Base-by-base conservation (phyloP, 1,139 yeast species). In the Magnusiomyces fungicola region DNA sequence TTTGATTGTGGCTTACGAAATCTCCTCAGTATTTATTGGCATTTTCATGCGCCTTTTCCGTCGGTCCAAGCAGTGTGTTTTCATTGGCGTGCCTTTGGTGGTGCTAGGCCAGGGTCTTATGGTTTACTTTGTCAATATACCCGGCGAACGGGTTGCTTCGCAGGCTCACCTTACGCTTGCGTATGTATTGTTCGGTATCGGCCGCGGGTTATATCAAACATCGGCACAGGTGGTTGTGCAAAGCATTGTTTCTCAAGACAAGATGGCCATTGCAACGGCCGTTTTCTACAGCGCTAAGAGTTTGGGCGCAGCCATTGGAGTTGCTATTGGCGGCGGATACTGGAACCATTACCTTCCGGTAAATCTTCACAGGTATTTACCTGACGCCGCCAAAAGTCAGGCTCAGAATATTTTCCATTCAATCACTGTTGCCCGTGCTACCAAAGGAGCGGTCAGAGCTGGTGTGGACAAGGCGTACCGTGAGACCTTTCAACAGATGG, bases 291-390 rank as follows among this genome's bases (percentile, higher is more conserved):
- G 59, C 21, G 55, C 58, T 37, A 50, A 56, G 42, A 52, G 53
- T n/a, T 42, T 57, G 34, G 70, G 70, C 39, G 65, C 61, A 22
- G 61, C 69, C 24, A 55, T 66, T 30, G 69, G 69, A 18, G 40
- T 50, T 39, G 57, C 68, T 18, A 56, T 65, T 32, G 50, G 66
- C 21, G 64, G 59, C 46, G 67, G 68, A n/a, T 58, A 66, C 50
- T 64, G 61, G 58, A 56, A 56, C 32, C 53, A 59, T 50, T 53
- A 51, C 16, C 61, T 65, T 53, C 61, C 62, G 22, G 32, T 43
- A 3, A 54, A 58, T 10, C 51, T 58, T 14, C 49, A 29, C 18
- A 49, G 48, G 41, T 50, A 48, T 37, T 50, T 58, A n/a, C 61
- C 61, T 12, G 52, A 22, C 2, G 47, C 32, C 12, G 46, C 43